Evolutionary conservation across 164 flowering plant genomes (phyloP).

Genomic region (Akebia trifoliata): DNA sequence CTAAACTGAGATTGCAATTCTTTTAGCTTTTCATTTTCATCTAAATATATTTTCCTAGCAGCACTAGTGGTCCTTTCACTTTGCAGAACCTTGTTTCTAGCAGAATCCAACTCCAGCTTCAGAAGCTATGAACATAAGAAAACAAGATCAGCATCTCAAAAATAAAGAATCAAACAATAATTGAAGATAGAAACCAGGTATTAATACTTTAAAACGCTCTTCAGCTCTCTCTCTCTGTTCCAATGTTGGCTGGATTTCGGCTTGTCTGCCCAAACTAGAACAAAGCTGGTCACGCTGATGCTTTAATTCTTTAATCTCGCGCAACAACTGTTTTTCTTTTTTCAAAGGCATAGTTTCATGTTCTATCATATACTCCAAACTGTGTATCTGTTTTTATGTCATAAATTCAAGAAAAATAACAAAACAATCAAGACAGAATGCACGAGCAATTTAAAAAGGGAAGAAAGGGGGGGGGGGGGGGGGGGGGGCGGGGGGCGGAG

Average conservation of each 20-base stretch:
- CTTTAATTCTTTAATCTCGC: slow-evolving; percentile 74
- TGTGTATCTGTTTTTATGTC: slow-evolving; percentile 41
- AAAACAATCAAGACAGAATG: background rate
- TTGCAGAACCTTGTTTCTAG: slow-evolving; percentile 37
- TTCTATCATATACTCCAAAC: slow-evolving; percentile 45
- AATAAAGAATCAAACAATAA: background rate
- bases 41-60: slow-evolving; percentile 37
- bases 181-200: background rate
- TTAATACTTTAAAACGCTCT: slow-evolving; percentile 61
- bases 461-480: background rate
- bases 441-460: background rate
- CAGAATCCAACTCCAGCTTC: slow-evolving; percentile 48
- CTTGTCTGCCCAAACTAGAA: slow-evolving; percentile 44
- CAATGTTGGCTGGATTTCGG: slow-evolving; percentile 54
- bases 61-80: slow-evolving; percentile 41
- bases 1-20: slow-evolving; percentile 40
- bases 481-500: too few species aligned
- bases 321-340: slow-evolving; percentile 73
- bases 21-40: slow-evolving; percentile 30
- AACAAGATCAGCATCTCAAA: slow-evolving; percentile 9
- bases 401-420: slow-evolving; percentile 2
- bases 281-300: slow-evolving; percentile 46
- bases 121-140: slow-evolving; percentile 31
- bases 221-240: slow-evolving; percentile 55
- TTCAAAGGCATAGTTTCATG: slow-evolving; percentile 76